Conservation (phyloP, 2,329 filamentous ascomycete species). For the Ophiostoma sp. region DNA sequence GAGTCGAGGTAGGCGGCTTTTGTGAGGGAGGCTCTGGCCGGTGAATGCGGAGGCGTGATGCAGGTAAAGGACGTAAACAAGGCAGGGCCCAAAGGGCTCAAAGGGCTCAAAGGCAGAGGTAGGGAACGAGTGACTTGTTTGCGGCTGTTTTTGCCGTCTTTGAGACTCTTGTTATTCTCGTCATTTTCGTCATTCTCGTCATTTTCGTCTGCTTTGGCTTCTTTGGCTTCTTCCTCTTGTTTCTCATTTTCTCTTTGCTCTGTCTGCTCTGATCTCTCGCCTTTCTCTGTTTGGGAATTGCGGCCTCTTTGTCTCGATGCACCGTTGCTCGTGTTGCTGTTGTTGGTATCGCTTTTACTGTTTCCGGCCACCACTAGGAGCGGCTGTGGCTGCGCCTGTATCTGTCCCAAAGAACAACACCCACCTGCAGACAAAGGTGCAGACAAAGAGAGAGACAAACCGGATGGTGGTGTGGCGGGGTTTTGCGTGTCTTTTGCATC, state of each 20-base stretch:
- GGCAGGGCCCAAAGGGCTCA: too few relatives aligned
- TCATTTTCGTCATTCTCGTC: neutral
- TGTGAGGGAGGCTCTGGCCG: neutral
- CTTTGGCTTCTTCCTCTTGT: neutral
- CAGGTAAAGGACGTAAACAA: neutral
- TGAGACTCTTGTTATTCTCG: neutral
- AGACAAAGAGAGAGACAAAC: neutral
- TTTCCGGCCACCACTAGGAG: conserved; percentile 9
- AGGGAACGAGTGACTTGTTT: neutral
- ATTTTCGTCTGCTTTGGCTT: neutral
- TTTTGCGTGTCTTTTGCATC: too few relatives aligned
- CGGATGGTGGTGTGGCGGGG: neutral
- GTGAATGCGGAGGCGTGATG: conserved; percentile 11
- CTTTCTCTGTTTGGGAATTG: too few relatives aligned
- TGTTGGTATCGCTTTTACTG: conserved; percentile 3
- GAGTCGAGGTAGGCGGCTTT: conserved; percentile 4
- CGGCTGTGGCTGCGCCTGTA: neutral
- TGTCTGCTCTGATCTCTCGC: too few relatives aligned
- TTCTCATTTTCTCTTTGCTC: neutral
- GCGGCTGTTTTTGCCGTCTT: neutral
- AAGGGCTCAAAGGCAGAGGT: too few relatives aligned
- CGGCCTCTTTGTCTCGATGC: conserved; percentile 14
- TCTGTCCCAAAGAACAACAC: neutral
- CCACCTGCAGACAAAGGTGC: conserved; percentile 6
- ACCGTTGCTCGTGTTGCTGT: neutral